Conservation (phyloP, 495 filamentous ascomycete species). For the Aspergillus wentii region DNA sequence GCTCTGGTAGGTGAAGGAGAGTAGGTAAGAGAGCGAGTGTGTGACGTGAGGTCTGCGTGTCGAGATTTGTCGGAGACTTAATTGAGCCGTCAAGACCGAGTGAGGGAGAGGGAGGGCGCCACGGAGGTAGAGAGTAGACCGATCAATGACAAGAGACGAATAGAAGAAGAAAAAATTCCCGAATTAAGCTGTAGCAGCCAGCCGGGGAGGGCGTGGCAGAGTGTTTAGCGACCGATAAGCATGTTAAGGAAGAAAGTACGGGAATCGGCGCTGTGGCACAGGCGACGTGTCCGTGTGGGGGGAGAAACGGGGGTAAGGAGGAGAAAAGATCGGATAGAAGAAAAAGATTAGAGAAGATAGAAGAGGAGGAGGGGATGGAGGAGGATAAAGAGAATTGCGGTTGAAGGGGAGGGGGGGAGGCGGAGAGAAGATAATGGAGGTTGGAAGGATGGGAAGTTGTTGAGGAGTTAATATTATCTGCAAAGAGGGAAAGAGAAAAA, state of each 20-base stretch:
- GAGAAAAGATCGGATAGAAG: constrained; percentile 6
- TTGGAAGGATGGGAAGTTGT: too few relatives aligned
- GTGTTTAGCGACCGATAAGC: constrained; percentile 20
- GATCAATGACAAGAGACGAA: constrained; percentile 7
- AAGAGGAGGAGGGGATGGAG: not conserved
- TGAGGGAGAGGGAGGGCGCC: not conserved
- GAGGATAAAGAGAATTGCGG: not conserved
- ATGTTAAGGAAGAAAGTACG: constrained; percentile 13
- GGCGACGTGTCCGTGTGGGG: constrained; percentile 7
- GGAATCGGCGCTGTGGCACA: constrained; percentile 6
- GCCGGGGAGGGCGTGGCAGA: constrained; percentile 18
- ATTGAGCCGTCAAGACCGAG: too few relatives aligned
- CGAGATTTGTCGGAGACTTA: not conserved
- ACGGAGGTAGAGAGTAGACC: not conserved
- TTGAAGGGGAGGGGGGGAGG: not conserved
- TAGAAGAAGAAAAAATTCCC: constrained; percentile 6
- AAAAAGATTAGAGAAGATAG: not conserved
- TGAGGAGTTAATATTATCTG: too few relatives aligned
- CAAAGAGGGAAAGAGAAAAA: constrained; percentile 1
- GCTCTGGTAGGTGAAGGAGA: not conserved
- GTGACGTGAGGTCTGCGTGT: constrained; percentile 34
- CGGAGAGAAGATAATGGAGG: not conserved
- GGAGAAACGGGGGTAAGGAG: constrained; percentile 3
- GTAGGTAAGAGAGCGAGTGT: constrained; percentile 1
- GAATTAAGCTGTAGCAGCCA: constrained; percentile 13